Percentiles rank a stretch among this genome's conserved stretches.
phyloP scores from a whole-genome alignment of 2,329 filamentous ascomycete species.

The Penicillium sp. region DNA sequence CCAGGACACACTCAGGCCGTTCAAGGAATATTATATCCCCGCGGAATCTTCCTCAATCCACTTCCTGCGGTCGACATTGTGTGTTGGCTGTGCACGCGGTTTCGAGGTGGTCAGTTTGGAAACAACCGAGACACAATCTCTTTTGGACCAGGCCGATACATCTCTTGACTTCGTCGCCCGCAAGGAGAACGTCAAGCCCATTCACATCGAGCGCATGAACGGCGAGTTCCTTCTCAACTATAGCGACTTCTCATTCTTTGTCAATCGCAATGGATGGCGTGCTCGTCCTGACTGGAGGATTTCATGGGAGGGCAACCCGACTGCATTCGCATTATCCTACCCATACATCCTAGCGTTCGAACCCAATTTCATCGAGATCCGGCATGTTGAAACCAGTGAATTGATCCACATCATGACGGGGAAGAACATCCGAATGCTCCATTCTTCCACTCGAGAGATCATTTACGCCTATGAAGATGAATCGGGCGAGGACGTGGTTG shows the following conservation, averaged over 20 bases:
- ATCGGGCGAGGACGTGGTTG: constrained; percentile 83
- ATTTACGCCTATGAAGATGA: constrained; percentile 97
- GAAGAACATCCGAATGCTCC: constrained; percentile 95
- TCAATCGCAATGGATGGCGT: constrained; percentile 97
- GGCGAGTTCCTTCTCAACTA: constrained; percentile 98
- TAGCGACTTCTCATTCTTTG: constrained; percentile 98
- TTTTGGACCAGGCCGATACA: constrained; percentile 95
- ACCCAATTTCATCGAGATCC: constrained; percentile 92
- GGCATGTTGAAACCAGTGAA: constrained; percentile 88
- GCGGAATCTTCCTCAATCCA: constrained; percentile 98
- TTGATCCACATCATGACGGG: constrained; percentile 91
- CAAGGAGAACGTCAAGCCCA: constrained; percentile 87
- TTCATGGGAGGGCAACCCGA: constrained; percentile 91
- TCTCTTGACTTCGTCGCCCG: constrained; percentile 94
- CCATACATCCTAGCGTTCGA: constrained; percentile 98
- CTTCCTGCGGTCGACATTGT: constrained; percentile 93
- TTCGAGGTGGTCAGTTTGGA: constrained; percentile 97
- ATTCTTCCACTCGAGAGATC: constrained; percentile 97
- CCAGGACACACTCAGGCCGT: constrained; percentile 91
- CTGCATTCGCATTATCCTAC: constrained; percentile 88
- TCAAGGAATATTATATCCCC: constrained; percentile 98
- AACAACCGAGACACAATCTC: constrained; percentile 94
- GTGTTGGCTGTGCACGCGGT: constrained; percentile 88
- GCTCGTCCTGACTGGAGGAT: constrained; percentile 95
- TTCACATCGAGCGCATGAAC: constrained; percentile 94